Conservation (phyloP, 768 basidiomycete species). For the Exsudoporus frostii region DNA sequence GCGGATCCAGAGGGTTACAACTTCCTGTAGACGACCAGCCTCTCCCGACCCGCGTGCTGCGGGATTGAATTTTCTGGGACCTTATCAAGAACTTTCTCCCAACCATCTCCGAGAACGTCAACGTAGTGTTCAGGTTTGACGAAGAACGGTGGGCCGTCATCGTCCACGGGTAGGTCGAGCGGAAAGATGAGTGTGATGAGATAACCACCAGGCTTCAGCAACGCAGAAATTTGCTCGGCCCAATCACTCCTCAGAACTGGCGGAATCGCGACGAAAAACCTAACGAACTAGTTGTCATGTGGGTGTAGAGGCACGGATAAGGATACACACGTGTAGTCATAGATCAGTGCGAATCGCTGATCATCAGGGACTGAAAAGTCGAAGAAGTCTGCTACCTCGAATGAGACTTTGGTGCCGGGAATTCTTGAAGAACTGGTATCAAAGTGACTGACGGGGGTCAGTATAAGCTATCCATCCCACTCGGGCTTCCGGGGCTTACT, state of each 20-base stretch:
- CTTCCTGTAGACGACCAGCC: constrained; percentile 40
- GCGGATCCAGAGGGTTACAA: neutral
- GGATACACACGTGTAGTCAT: constrained; percentile 12
- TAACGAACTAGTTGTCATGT: neutral
- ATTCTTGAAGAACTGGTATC: neutral
- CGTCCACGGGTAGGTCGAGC: constrained; percentile 40
- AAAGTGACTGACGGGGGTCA: constrained; percentile 3
- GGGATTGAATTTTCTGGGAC: constrained; percentile 44
- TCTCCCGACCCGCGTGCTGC: constrained; percentile 46
- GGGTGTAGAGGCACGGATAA: neutral
- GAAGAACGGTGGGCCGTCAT: constrained; percentile 62
- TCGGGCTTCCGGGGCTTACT: constrained; percentile 10
- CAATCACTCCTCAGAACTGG: constrained; percentile 50
- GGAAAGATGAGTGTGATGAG: constrained; percentile 63
- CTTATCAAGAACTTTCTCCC: constrained; percentile 53
- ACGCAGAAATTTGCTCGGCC: constrained; percentile 52
- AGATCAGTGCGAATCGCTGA: constrained; percentile 17
- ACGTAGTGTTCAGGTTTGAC: constrained; percentile 56
- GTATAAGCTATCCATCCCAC: neutral
- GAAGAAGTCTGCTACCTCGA: constrained; percentile 22
- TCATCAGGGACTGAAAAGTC: constrained; percentile 11
- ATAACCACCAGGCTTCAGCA: constrained; percentile 61
- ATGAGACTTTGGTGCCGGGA: constrained; percentile 7
- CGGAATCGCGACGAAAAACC: constrained; percentile 66
- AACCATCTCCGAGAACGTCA: constrained; percentile 45